phyloP scores from a whole-genome alignment of 2,329 filamentous ascomycete species.

The Lachnellula arida region DNA sequence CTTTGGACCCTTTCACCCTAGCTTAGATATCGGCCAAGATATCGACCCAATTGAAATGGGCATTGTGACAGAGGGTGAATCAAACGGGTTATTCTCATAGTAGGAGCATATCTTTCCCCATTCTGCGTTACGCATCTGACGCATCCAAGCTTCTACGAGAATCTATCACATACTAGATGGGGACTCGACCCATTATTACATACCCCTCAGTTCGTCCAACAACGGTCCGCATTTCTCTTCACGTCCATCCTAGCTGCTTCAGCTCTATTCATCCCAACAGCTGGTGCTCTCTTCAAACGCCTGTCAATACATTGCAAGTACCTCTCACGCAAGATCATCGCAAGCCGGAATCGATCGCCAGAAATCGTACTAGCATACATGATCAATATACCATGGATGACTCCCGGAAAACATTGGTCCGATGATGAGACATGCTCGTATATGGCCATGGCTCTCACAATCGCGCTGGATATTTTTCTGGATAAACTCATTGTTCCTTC shows the following conservation, averaged over 20 bases:
- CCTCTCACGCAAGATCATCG: constrained; percentile 58
- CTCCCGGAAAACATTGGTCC: constrained; percentile 60
- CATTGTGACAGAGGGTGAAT: constrained; percentile 61
- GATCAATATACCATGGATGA: constrained; percentile 74
- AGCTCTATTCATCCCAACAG: constrained; percentile 60
- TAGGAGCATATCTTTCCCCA: constrained; percentile 34
- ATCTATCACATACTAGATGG: constrained; percentile 69
- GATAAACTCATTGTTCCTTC: constrained; percentile 64
- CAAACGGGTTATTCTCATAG: constrained; percentile 60
- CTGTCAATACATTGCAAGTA: constrained; percentile 59
- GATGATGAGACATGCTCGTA: constrained; percentile 71
- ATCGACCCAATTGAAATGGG: constrained; percentile 67
- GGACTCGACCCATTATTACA: constrained; percentile 65
- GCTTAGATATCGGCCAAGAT: constrained; percentile 57
- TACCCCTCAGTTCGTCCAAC: constrained; percentile 59
- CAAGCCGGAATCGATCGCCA: constrained; percentile 60
- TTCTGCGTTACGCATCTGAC: background rate
- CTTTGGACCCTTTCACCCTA: constrained; percentile 60
- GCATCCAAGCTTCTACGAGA: constrained; percentile 59
- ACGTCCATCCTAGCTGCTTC: constrained; percentile 67
- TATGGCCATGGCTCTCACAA: constrained; percentile 63
- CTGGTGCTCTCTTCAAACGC: constrained; percentile 59
- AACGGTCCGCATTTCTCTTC: constrained; percentile 65
- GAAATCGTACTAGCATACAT: constrained; percentile 73
- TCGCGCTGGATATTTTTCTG: constrained; percentile 64